phyloP scores from a whole-genome alignment of 257 asterid genomes.

The Solanum stenotomum region DNA sequence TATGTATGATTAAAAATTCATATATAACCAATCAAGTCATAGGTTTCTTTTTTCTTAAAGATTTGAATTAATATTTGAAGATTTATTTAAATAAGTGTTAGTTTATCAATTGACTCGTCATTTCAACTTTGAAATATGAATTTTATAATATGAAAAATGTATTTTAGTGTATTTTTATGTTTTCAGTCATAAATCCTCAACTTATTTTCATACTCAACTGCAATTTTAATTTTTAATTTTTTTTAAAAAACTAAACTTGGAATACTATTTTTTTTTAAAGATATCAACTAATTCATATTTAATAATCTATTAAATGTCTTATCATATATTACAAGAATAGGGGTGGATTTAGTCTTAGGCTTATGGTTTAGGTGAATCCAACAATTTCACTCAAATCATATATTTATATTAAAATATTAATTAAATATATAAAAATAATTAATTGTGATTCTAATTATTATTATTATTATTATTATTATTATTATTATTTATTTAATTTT shows the following conservation, averaged over 20 bases:
- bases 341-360: background rate
- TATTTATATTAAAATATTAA: no score
- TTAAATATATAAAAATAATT: no score
- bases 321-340: background rate
- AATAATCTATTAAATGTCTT: background rate
- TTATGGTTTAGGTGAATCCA: background rate
- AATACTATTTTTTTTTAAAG: background rate
- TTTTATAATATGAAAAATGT: background rate
- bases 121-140: background rate
- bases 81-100: background rate
- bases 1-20: background rate
- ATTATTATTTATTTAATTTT: no score
- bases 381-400: no score
- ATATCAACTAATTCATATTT: background rate
- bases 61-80: background rate
- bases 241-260: background rate
- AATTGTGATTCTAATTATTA: no score
- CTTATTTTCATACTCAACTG: background rate
- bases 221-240: no score
- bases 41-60: background rate
- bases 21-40: background rate
- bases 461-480: no score
- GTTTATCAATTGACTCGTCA: background rate
- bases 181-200: background rate
- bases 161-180: background rate